Base-by-base conservation (phyloP, 495 filamentous ascomycete genomes). In the Penicillium goetzii region DNA sequence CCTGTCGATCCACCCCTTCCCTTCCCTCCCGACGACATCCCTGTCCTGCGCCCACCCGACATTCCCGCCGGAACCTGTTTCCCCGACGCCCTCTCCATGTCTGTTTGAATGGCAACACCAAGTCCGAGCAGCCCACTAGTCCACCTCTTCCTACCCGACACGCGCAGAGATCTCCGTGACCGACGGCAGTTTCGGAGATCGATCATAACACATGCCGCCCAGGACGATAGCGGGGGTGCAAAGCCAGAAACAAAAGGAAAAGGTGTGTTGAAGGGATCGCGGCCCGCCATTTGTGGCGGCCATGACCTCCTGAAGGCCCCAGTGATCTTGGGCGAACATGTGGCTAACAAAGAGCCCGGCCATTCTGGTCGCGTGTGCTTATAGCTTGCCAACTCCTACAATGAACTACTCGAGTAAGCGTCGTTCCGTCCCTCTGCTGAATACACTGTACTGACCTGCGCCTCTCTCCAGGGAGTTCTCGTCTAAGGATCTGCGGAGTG, bases 331-430 rank as follows among this genome's bases (percentile, higher is more conserved):
- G 26, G 34, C 12, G 36, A 23, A 54, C 52, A 41, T 60, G n/a
- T 63, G 52, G 58, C 73, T 76, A 66, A 76, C 66, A 23, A 34
- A 8, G 43, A 51, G 49, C 21, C 66, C 62, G 40, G 40, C 43
- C 61, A 58, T 60, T 55, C 28, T 52, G 61, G 55, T 58, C 66
- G 47, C 54, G 58, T 62, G 54, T 49, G 43, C 62, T 62, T 63
- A 66, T 75, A 98, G 94, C 94, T 99, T 81, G 92, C 92, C 72
- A 91, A 89, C 74, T 97, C 94, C 60, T 99, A 99, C 79, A 89
- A 96, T 84, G 92, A 96, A 80, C 83, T 99, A 69, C 85, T 98
- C 70, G 89, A 92, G 93, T 97, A 89, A 77, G 91, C 81, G 36
- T 36, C 28, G 26, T 50, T 41, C 34, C 55, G 17, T 17, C 34